These are phyloP conservation scores for Saccharomycopsis fermentans DNA, from an alignment of 805 yeast genomes.

Conservation along the genomic window DNA sequence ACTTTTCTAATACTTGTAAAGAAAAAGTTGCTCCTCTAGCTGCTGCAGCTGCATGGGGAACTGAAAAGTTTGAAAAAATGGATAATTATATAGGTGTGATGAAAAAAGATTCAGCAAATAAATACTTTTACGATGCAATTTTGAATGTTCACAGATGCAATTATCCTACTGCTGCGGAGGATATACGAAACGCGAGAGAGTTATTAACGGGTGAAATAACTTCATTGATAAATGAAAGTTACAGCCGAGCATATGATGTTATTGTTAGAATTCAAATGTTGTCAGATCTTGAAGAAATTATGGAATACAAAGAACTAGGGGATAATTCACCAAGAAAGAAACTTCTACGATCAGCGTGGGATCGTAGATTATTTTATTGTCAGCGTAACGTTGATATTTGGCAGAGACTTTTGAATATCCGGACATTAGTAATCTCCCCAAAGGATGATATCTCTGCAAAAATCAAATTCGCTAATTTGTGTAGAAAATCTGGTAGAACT, in stretches of 20 bases:
- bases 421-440: constrained; percentile 89
- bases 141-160: constrained; percentile 76
- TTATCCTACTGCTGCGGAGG: constrained; percentile 68
- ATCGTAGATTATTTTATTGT: constrained; percentile 81
- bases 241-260: constrained; percentile 92
- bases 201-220: constrained; percentile 86
- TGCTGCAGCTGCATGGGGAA: constrained; percentile 98
- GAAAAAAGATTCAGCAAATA: constrained; percentile 88
- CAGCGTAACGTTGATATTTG: constrained; percentile 98
- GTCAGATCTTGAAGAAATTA: constrained; percentile 92
- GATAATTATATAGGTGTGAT: constrained; percentile 82
- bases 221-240: constrained; percentile 90
- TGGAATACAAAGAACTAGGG: constrained; percentile 76
- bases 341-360: constrained; percentile 87
- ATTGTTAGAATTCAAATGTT: constrained; percentile 96
- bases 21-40: constrained; percentile 92
- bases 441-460: constrained; percentile 96
- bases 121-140: constrained; percentile 90
- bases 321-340: constrained; percentile 71
- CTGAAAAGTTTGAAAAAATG: constrained; percentile 95
- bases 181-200: constrained; percentile 79
- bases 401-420: constrained; percentile 89
- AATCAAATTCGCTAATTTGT: constrained; percentile 94
- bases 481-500: constrained; percentile 87
- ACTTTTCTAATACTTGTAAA: constrained; percentile 59